Evolutionary conservation across 2,329 filamentous ascomycete genomes (phyloP), one percentile per base, ranked within the genome.

Genomic region (Apiospora saccharicola): DNA sequence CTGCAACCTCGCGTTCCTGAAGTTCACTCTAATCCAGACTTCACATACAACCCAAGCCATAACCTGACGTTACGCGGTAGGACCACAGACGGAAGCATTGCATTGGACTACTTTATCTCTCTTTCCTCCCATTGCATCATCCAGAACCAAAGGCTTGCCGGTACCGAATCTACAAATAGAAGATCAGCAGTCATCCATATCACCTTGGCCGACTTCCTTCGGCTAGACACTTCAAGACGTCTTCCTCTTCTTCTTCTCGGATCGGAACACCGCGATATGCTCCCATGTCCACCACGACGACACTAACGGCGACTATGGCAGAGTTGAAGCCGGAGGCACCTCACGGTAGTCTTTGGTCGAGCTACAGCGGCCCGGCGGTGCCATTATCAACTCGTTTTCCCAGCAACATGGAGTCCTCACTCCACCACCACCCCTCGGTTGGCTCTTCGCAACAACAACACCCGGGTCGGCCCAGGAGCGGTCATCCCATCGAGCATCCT

Each of bases 261-360:
- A 43, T 37, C 61, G 51, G 69, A 51, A 57, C 71, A 67, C 26
- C 68, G 68, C 51, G 85, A 84, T 79, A 89, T 88, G 87, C 80
- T 84, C 86, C 83, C 86, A 90, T 90, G 87, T 89, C 88, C 85
- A 88, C 88, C 84, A 87, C 87, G 79, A 83, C 87, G 81, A 88
- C 88, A 76, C 89, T 90, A 82, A 86, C 88, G 84, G 86, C 87
- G 80, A 88, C 85, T 80, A 90, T 90, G 89, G 87, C 89, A 87
- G 89, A 90, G 81, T 81, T 90, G 84, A 90, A 90, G 86, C 83
- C 85, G 80, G 89, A 90, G 82, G 83, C 87, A 79, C 82, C 86
- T 80, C 88, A 90, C 81, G 84, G 86, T 77, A 86, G 84, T 81
- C 82, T 90, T 77, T 90, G 89, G 89, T 84, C 87, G 77, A 88